These are phyloP conservation scores for Taphrina wiesneri DNA, from an alignment of 1,139 yeast genomes.

Conservation along the genomic window DNA sequence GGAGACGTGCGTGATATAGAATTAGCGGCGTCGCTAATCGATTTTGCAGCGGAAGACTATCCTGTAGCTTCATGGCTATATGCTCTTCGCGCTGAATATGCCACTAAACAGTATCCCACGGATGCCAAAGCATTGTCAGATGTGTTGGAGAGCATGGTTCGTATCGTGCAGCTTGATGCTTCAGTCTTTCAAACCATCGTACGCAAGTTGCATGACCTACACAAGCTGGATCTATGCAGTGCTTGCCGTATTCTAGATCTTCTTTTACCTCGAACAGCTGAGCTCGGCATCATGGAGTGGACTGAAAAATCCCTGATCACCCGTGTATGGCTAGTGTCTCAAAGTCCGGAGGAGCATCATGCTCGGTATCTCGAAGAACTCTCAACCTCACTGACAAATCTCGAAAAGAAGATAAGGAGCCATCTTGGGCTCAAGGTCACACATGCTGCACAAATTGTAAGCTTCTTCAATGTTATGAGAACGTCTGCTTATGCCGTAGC, in stretches of 20 bases:
- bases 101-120: neutral
- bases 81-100: slow-evolving; percentile 1
- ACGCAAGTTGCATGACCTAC: slow-evolving; percentile 15
- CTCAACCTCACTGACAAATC: neutral
- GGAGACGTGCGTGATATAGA: slow-evolving; percentile 5
- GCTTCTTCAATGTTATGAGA: neutral
- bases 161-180: slow-evolving; percentile 8
- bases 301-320: slow-evolving; percentile 35
- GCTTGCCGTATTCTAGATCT: slow-evolving; percentile 15
- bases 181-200: slow-evolving; percentile 7
- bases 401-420: slow-evolving; percentile 32
- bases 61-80: slow-evolving; percentile 28
- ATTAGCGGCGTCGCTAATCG: neutral
- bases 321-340: slow-evolving; percentile 33
- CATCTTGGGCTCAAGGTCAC: slow-evolving; percentile 30
- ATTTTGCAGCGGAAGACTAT: slow-evolving; percentile 18
- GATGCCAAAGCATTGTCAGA: neutral
- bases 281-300: slow-evolving; percentile 25
- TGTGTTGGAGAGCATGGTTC: slow-evolving; percentile 21
- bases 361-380: neutral
- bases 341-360: slow-evolving; percentile 1
- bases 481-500: slow-evolving; percentile 8
- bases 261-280: slow-evolving; percentile 20
- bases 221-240: neutral
- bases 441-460: slow-evolving; percentile 37